Percentiles rank a stretch among this genome's conserved stretches.
Conservation (phyloP, 73 alveolate genomes). For the Breviolum minutum region DNA sequence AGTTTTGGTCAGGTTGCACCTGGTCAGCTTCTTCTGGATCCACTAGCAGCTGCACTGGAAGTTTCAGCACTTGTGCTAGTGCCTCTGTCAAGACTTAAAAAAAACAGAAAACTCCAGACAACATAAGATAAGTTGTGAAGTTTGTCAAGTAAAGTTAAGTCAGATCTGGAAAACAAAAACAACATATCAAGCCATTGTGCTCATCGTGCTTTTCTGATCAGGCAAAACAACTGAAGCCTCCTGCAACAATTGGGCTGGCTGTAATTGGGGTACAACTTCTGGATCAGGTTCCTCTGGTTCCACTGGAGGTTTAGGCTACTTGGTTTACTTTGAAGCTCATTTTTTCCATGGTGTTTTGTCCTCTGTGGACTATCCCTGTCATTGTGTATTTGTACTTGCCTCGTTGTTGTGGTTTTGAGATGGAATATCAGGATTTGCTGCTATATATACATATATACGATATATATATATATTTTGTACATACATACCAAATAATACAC, state of each 20-base stretch:
- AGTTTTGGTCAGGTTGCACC: slow-evolving; percentile 37
- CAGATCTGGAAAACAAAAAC: too few species aligned
- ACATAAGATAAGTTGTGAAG: too few species aligned
- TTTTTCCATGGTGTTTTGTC: too few species aligned
- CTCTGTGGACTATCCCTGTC: neutral
- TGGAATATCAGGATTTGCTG: too few species aligned
- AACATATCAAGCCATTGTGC: too few species aligned
- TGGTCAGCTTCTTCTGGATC: slow-evolving; percentile 14
- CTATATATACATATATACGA: too few species aligned
- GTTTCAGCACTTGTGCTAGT: slow-evolving; percentile 1
- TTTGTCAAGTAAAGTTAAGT: too few species aligned
- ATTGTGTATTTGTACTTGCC: neutral
- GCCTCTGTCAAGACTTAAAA: neutral
- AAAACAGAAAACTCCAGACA: too few species aligned
- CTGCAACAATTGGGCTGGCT: slow-evolving; percentile 29
- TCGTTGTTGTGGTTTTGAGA: neutral
- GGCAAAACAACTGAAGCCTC: neutral
- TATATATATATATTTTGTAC: too few species aligned
- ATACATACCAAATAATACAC: too few species aligned
- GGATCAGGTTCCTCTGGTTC: neutral
- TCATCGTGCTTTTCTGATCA: neutral
- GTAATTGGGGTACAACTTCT: neutral
- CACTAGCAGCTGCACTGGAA: neutral
- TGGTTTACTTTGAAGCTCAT: neutral
- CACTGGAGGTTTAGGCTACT: neutral